A percentile compares a stretch with the other conserved stretches of the same genome.
Evolutionary conservation across 2,329 filamentous ascomycete genomes (phyloP).

Genomic region (Aspergillus nomiae): DNA sequence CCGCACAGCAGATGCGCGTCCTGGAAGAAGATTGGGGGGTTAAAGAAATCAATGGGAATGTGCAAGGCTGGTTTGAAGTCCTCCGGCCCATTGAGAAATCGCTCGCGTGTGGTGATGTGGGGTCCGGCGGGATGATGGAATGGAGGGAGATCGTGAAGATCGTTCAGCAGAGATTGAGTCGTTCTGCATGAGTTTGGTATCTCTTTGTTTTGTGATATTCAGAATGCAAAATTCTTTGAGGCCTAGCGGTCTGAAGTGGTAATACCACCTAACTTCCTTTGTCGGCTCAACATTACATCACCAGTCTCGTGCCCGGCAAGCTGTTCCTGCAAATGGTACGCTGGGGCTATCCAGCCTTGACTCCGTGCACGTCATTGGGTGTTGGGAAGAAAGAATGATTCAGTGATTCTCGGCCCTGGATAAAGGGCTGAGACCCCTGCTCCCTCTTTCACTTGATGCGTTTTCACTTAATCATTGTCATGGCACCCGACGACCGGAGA

Average conservation of each 20-base stretch:
- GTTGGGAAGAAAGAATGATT: background rate
- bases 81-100: constrained; percentile 72
- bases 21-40: constrained; percentile 76
- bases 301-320: background rate
- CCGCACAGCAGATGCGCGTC: constrained; percentile 67
- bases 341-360: background rate
- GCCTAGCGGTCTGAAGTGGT: background rate
- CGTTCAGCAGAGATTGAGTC: constrained; percentile 52
- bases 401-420: background rate
- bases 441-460: background rate
- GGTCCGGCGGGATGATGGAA: constrained; percentile 78
- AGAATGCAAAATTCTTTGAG: background rate
- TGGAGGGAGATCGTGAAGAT: constrained; percentile 73
- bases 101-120: constrained; percentile 82
- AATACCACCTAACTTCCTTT: background rate
- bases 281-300: background rate
- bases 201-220: background rate
- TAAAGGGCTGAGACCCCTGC: background rate
- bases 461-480: background rate
- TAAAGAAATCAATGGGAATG: constrained; percentile 18
- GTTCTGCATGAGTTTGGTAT: background rate
- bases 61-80: constrained; percentile 67
- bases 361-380: background rate
- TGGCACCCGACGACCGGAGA: background rate
- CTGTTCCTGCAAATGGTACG: background rate